Evolutionary conservation across 441 rosid genomes (phyloP).

Genomic region (Pelargonium citronellum): DNA sequence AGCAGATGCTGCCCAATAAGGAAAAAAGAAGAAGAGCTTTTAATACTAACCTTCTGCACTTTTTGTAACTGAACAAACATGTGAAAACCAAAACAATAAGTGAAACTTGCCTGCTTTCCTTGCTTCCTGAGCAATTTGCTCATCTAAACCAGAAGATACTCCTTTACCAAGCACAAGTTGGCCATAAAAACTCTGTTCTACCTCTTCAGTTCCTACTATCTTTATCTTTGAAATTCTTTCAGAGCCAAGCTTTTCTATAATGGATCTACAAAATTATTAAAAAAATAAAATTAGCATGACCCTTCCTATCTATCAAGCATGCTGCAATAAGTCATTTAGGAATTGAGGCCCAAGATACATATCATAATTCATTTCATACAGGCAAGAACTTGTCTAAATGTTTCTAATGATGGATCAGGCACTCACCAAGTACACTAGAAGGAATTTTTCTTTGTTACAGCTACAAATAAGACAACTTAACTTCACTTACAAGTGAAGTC

Average conservation of each 20-base stretch:
- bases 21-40: constrained; percentile 24
- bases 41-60: constrained; percentile 20
- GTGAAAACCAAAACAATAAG: constrained; percentile 4
- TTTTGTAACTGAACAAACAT: constrained; percentile 11
- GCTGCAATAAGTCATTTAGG: constrained; percentile 24
- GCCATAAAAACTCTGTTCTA: constrained; percentile 66
- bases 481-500: background rate
- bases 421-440: background rate
- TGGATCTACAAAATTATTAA: constrained; percentile 42
- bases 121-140: constrained; percentile 68
- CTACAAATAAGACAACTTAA: background rate
- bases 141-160: constrained; percentile 55
- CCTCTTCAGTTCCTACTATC: constrained; percentile 58
- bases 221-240: constrained; percentile 57
- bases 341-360: background rate
- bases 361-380: constrained; percentile 36
- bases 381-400: constrained; percentile 15
- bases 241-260: constrained; percentile 67
- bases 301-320: background rate
- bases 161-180: constrained; percentile 62
- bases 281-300: constrained; percentile 16
- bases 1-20: constrained; percentile 50
- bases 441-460: background rate
- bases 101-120: constrained; percentile 56
- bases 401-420: constrained; percentile 17